Conservation (phyloP, 768 basidiomycete species). For the Fomitopsis serialis region DNA sequence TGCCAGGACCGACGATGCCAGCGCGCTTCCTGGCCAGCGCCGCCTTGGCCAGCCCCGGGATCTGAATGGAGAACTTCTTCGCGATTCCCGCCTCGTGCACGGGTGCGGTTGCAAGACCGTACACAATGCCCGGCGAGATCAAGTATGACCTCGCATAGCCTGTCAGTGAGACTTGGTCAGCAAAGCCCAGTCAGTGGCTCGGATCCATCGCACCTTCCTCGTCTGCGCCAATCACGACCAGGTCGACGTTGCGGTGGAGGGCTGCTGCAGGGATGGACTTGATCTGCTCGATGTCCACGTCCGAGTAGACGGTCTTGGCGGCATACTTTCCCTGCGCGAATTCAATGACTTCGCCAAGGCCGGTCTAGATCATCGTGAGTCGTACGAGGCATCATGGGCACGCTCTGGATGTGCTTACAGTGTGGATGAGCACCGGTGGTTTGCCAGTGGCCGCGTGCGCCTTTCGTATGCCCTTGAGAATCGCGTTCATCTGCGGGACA, state of each 20-base stretch:
- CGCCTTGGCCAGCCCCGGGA: constrained; percentile 42
- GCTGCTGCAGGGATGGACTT: constrained; percentile 39
- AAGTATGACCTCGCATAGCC: constrained; percentile 48
- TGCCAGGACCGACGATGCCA: constrained; percentile 51
- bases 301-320: constrained; percentile 42
- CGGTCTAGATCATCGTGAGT: neutral
- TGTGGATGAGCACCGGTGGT: constrained; percentile 32
- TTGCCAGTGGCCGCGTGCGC: constrained; percentile 34
- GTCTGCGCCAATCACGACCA: constrained; percentile 41
- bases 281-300: constrained; percentile 42
- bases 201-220: constrained; percentile 46
- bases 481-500: constrained; percentile 35
- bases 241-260: constrained; percentile 46
- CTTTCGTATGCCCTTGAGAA: constrained; percentile 47
- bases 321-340: constrained; percentile 39
- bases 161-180: no score
- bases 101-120: constrained; percentile 42
- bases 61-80: constrained; percentile 47
- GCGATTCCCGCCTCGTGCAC: constrained; percentile 48
- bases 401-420: no score
- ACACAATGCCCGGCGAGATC: constrained; percentile 57
- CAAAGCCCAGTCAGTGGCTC: no score
- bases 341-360: constrained; percentile 32
- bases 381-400: no score
- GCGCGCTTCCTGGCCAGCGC: constrained; percentile 42